phyloP scores from a whole-genome alignment of 2,329 filamentous ascomycete species.

The Nothophoma quercina region DNA sequence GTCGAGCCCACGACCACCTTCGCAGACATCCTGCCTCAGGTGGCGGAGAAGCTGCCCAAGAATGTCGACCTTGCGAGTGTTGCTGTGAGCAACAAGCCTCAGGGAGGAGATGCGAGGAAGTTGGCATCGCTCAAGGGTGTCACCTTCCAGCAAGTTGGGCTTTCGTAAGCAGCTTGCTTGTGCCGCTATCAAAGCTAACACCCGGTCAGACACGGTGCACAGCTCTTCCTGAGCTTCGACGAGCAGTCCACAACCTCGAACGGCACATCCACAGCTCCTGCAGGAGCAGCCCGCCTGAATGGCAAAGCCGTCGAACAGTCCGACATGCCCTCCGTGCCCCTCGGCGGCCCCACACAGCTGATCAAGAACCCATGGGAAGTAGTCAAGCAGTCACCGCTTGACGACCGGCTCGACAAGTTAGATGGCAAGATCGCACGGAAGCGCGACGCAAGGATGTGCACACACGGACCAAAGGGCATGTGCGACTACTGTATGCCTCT shows the following conservation, averaged over 20 bases:
- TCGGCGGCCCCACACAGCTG: conserved; percentile 63
- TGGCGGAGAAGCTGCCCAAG: conserved; percentile 67
- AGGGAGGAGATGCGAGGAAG: conserved; percentile 64
- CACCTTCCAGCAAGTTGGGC: conserved; percentile 63
- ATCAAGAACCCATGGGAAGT: conserved; percentile 94
- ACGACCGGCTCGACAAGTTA: conserved; percentile 83
- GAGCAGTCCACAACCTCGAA: conserved; percentile 63
- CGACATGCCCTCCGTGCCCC: conserved; percentile 70
- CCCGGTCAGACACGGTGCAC: conserved; percentile 78
- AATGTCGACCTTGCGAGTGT: conserved; percentile 63
- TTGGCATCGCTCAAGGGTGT: conserved; percentile 62
- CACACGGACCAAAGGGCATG: conserved; percentile 96
- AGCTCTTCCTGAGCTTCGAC: conserved; percentile 85
- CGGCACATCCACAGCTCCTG: conserved; percentile 51
- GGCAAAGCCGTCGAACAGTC: conserved; percentile 75
- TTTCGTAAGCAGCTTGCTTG: conserved; percentile 55
- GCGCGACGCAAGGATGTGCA: conserved; percentile 85
- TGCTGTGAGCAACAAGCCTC: conserved; percentile 66
- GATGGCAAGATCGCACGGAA: conserved; percentile 87
- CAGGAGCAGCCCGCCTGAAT: conserved; percentile 71
- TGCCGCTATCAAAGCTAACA: conserved; percentile 26
- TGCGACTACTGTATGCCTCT: conserved; percentile 98
- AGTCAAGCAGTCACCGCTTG: conserved; percentile 84
- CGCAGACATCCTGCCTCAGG: conserved; percentile 60
- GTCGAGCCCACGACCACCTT: conserved; percentile 80